Evolutionary conservation across 345 rosid species (phyloP).

Genomic region (Bruguiera gymnorhiza): DNA sequence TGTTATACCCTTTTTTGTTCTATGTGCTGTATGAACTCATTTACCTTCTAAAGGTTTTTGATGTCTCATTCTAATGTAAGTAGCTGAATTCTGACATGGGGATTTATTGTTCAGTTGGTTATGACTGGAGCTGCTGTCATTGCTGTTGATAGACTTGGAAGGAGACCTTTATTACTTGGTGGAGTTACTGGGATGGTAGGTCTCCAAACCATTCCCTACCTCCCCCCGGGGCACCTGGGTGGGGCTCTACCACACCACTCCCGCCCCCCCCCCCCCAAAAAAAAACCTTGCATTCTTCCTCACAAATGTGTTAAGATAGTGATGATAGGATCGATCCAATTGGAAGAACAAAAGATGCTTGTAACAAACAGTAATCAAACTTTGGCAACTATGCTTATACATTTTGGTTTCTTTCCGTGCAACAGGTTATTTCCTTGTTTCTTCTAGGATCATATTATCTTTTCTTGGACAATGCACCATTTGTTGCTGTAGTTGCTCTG

Average conservation of each 20-base stretch:
- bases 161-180: conserved; percentile 84
- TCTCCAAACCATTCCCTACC: not conserved
- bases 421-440: conserved; percentile 73
- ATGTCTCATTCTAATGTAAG: not conserved
- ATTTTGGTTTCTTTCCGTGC: conserved; percentile 20
- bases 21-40: not conserved
- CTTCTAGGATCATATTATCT: conserved; percentile 89
- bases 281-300: too few species aligned
- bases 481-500: conserved; percentile 72
- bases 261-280: too few species aligned
- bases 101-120: conserved; percentile 51
- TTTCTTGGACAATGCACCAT: conserved; percentile 61
- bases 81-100: conserved; percentile 9
- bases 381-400: conserved; percentile 6
- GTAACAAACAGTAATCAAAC: not conserved
- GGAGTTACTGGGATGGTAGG: conserved; percentile 92
- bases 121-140: conserved; percentile 91
- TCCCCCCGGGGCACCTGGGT: too few species aligned
- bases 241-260: too few species aligned
- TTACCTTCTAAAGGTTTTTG: conserved; percentile 4
- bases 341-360: conserved; percentile 1
- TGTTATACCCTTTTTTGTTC: not conserved
- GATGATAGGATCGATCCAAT: not conserved
- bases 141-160: conserved; percentile 83
- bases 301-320: too few species aligned